phyloP scores from a whole-genome alignment of 1,284 basidiomycete species.

The Melampsora americana region DNA sequence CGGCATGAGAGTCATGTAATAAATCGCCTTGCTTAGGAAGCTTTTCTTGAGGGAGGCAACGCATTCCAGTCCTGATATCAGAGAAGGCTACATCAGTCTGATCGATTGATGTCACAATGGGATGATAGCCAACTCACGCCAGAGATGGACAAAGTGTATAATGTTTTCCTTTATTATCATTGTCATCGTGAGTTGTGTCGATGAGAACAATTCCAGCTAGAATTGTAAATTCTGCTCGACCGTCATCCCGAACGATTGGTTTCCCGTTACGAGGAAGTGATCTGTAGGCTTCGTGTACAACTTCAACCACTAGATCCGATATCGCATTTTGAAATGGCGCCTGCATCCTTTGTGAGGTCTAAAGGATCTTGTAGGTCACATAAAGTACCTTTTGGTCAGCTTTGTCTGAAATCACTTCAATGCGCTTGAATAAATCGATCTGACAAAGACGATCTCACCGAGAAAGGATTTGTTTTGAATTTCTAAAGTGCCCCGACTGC shows the following conservation, averaged over 20 bases:
- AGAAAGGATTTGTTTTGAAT: too few species aligned
- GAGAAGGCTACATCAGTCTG: not conserved
- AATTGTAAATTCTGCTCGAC: not conserved
- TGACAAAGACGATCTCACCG: too few species aligned
- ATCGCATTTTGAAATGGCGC: too few species aligned
- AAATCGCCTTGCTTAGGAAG: not conserved
- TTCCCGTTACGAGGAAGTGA: not conserved
- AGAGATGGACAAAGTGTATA: not conserved
- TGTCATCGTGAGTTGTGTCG: too few species aligned
- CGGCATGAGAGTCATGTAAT: conserved; percentile 1
- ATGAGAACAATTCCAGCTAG: conserved; percentile 6
- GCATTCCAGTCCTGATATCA: not conserved
- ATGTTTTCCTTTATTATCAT: not conserved
- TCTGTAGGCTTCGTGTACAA: too few species aligned
- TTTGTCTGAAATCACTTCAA: too few species aligned
- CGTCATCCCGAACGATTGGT: not conserved
- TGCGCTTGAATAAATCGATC: too few species aligned
- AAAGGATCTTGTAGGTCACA: too few species aligned
- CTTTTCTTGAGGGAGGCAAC: not conserved
- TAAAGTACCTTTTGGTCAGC: too few species aligned
- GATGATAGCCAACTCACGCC: not conserved
- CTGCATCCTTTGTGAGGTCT: too few species aligned
- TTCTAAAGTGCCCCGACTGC: too few species aligned
- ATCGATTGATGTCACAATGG: not conserved
- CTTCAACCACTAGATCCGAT: too few species aligned